Base-by-base conservation (phyloP, 139 green algal genomes). In the Tetradesmus obliquus region DNA sequence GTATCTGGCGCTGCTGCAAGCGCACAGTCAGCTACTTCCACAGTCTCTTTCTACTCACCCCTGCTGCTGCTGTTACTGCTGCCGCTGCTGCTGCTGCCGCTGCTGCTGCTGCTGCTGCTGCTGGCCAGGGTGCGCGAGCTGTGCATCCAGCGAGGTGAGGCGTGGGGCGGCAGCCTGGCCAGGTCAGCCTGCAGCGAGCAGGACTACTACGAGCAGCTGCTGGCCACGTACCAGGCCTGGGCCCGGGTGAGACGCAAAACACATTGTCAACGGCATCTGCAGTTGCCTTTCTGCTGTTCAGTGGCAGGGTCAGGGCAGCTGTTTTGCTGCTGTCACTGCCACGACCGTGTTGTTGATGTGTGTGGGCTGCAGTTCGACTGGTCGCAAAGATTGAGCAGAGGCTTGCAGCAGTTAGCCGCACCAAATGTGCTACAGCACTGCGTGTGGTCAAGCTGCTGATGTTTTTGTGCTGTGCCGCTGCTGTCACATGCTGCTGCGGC, bases 201-300 rank as follows among this genome's bases (percentile, higher is more conserved):
- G 54, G 98, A 99, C 7, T 99, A 99, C 91, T 99, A 99, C 88
- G 98, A 99, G 19, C 95, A 97, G 17, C 93, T 99, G 24, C 24
- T 99, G 5, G 84, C 84, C 0, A 93, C 90, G 55, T 98, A 97
- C 86, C 95, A 95, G 66, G 69, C 86, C 17, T 96, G 96, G 84
- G 93, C 96, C n/a, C 90, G 97, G 94, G 95, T 98, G 76, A 72
- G 95, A 51, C 12, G 79, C 22, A n/a, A 85, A 57, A 80, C 32
- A 45, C 32, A 45, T 10, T 62, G 55, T 19, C 32, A 45, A 45
- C 0, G 32, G 32, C 32, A 45, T 45, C 32, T 45, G 32, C 32
- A 45, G 32, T 45, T 45, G 32, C 32, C 32, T 45, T 45, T 45
- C 32, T 76, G 66, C 66, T 24, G n/a, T 4, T 8, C 10, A 3